These are phyloP conservation scores for Lasiosphaeriaceae sp. DNA, from an alignment of 495 filamentous ascomycete genomes.

Conservation along the genomic window DNA sequence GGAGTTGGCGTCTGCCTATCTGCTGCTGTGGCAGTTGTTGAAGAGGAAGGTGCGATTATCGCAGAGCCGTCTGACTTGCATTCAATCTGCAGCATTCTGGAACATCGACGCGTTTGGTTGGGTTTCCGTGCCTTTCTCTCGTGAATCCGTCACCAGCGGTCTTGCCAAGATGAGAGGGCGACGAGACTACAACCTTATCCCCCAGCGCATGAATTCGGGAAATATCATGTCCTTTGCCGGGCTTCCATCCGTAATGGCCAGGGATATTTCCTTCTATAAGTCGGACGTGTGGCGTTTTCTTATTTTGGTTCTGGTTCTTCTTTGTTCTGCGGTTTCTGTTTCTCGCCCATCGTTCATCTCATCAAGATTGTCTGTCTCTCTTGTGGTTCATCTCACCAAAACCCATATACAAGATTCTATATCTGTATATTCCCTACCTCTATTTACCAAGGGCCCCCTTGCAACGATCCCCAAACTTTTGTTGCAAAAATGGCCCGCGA, in stretches of 20 bases:
- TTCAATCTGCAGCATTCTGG: not conserved
- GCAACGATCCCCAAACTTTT: not conserved
- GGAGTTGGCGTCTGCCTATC: too few relatives aligned
- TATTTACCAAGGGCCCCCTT: not conserved
- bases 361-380: not conserved
- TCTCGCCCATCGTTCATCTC: not conserved
- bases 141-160: not conserved
- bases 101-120: constrained; percentile 8
- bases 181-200: not conserved
- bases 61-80: not conserved
- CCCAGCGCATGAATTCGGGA: constrained; percentile 1
- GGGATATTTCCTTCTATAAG: not conserved
- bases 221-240: not conserved
- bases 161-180: not conserved
- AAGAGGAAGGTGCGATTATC: not conserved
- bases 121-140: not conserved
- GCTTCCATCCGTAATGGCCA: not conserved
- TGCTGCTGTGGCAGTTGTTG: not conserved
- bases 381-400: not conserved
- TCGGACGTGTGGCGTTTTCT: not conserved
- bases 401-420: not conserved
- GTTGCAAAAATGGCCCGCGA: not conserved
- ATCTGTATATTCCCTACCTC: not conserved
- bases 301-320: not conserved
- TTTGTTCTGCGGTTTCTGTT: not conserved